These are phyloP conservation scores for Andrographis paniculata DNA, from an alignment of 305 asterid species.

Conservation along the genomic window DNA sequence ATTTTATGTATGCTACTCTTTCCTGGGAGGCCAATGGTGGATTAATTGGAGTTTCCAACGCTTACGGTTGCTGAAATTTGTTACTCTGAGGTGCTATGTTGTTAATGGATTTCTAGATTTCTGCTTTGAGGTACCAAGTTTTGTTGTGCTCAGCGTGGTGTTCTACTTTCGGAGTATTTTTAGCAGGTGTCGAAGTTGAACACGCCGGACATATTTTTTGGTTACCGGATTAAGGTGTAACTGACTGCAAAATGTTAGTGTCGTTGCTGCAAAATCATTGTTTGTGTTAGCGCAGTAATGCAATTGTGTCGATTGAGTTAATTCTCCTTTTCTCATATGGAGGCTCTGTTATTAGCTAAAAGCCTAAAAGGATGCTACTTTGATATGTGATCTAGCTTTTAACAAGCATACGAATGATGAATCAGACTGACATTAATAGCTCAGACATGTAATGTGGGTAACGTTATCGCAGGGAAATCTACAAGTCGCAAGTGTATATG, in stretches of 20 bases:
- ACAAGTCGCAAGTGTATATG: constrained; percentile 82
- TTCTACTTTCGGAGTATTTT: no score
- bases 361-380: background rate
- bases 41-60: background rate
- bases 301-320: no score
- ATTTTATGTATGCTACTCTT: background rate
- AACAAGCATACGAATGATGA: constrained; percentile 2
- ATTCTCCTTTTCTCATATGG: background rate
- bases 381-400: constrained; percentile 6
- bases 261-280: no score
- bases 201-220: constrained; percentile 4
- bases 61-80: background rate
- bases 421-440: background rate
- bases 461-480: constrained; percentile 59
- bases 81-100: background rate
- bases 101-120: background rate
- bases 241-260: no score
- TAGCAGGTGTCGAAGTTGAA: background rate
- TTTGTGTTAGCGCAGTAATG: no score
- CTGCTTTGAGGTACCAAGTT: no score
- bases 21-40: constrained; percentile 10
- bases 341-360: background rate
- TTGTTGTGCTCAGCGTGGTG: no score
- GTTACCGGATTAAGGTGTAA: no score
- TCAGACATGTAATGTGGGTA: background rate